Evolutionary conservation across 352 stramenopile genomes (phyloP).

Genomic region (Globisporangium mamillatum): DNA sequence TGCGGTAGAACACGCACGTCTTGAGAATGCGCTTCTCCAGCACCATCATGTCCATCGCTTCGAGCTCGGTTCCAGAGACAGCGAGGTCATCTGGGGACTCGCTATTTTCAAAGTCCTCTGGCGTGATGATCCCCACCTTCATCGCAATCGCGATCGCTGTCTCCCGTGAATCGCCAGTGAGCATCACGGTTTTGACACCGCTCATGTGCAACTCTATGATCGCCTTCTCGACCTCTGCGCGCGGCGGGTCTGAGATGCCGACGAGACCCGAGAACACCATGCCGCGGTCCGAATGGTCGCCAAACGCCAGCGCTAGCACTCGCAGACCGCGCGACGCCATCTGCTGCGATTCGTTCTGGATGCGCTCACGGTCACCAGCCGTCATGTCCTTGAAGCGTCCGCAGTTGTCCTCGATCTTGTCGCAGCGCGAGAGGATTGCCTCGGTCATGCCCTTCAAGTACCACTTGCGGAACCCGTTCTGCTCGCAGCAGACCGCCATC

Average conservation of each 20-base stretch:
- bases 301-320: conserved; percentile 89
- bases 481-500: conserved; percentile 92
- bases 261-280: conserved; percentile 93
- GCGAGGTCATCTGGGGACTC: conserved; percentile 46
- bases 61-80: conserved; percentile 87
- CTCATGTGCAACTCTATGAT: conserved; percentile 51
- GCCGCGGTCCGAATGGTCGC: conserved; percentile 67
- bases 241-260: conserved; percentile 87
- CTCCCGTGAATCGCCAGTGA: conserved; percentile 95
- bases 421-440: conserved; percentile 67
- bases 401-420: conserved; percentile 74
- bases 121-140: conserved; percentile 91
- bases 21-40: conserved; percentile 83
- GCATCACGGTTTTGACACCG: conserved; percentile 86
- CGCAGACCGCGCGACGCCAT: conserved; percentile 82
- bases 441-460: conserved; percentile 85
- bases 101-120: conserved; percentile 37
- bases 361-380: conserved; percentile 54
- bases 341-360: conserved; percentile 52
- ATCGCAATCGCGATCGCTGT: conserved; percentile 94
- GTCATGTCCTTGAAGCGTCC: conserved; percentile 67
- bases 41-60: conserved; percentile 86
- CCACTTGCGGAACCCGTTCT: conserved; percentile 54
- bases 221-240: conserved; percentile 61
- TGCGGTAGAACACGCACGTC: conserved; percentile 95